Percentiles rank a stretch among this genome's conserved stretches.
Conservation (phyloP, 768 basidiomycete genomes). For the Phylloporus arenicola region DNA sequence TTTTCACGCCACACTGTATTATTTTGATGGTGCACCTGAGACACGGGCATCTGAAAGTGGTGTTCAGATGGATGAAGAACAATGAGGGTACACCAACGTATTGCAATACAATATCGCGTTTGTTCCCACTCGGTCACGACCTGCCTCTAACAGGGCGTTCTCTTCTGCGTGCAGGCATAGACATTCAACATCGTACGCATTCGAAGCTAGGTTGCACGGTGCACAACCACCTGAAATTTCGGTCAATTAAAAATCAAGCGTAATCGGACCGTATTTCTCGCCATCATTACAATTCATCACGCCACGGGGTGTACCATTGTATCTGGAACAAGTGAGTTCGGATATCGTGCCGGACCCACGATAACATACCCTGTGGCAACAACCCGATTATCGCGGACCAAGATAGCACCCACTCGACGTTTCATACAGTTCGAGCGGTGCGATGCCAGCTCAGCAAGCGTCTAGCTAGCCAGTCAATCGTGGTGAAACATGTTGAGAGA, state of each 20-base stretch:
- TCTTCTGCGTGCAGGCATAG: constrained; percentile 97
- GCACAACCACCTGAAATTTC: constrained; percentile 83
- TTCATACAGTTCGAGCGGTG: constrained; percentile 96
- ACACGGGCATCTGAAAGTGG: constrained; percentile 79
- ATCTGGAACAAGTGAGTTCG: constrained; percentile 40
- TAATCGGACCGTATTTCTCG: not conserved
- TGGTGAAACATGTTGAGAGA: not conserved
- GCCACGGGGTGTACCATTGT: constrained; percentile 95
- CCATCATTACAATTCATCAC: constrained; percentile 72
- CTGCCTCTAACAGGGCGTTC: constrained; percentile 92
- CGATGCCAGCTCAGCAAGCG: constrained; percentile 84
- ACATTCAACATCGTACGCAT: constrained; percentile 61
- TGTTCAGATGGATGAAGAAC: constrained; percentile 1
- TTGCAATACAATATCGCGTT: constrained; percentile 95
- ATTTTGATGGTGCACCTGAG: constrained; percentile 96
- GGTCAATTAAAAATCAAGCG: constrained; percentile 35
- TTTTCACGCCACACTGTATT: constrained; percentile 87
- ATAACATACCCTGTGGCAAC: constrained; percentile 66
- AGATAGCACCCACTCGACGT: constrained; percentile 87
- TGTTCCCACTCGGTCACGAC: constrained; percentile 79
- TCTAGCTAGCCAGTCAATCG: constrained; percentile 41
- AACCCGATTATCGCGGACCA: constrained; percentile 80
- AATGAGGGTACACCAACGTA: constrained; percentile 55
- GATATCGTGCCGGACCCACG: constrained; percentile 2
- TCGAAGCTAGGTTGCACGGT: constrained; percentile 60